Evolutionary conservation across 2,329 filamentous ascomycete species (phyloP).

Genomic region (Epichloe aotearoae): DNA sequence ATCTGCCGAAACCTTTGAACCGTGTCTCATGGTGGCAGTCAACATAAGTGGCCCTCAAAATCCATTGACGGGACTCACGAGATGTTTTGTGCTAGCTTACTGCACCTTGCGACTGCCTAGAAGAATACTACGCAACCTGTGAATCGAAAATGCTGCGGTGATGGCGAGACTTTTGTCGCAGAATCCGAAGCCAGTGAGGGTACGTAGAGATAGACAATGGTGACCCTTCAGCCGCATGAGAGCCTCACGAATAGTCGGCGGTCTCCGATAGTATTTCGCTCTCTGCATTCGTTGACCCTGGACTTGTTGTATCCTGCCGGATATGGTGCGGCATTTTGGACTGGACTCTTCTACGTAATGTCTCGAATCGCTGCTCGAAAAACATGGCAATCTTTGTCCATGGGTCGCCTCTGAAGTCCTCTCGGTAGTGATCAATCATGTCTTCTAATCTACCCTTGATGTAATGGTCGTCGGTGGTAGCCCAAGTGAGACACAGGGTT

Average conservation of each 20-base stretch:
- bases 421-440: slow-evolving; percentile 4
- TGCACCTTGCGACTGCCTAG: too few relatives aligned
- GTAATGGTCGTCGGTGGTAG: slow-evolving; percentile 2
- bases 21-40: too few relatives aligned
- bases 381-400: slow-evolving; percentile 3
- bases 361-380: slow-evolving; percentile 4
- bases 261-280: not conserved
- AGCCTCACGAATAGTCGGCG: not conserved
- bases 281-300: slow-evolving; percentile 1
- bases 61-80: too few relatives aligned
- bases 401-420: slow-evolving; percentile 3
- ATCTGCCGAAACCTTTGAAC: too few relatives aligned
- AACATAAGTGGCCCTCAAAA: too few relatives aligned
- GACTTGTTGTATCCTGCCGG: slow-evolving; percentile 1
- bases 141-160: too few relatives aligned
- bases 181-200: too few relatives aligned
- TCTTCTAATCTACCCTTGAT: slow-evolving; percentile 1
- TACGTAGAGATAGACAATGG: too few relatives aligned
- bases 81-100: too few relatives aligned
- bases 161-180: too few relatives aligned
- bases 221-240: not conserved
- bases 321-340: not conserved
- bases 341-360: not conserved
- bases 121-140: too few relatives aligned
- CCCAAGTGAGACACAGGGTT: slow-evolving; percentile 4